Evolutionary conservation across 192 early-diverging fungal genomes (phyloP), one percentile per base, ranked within the genome.

Genomic region (Backusella parvicylindrica): DNA sequence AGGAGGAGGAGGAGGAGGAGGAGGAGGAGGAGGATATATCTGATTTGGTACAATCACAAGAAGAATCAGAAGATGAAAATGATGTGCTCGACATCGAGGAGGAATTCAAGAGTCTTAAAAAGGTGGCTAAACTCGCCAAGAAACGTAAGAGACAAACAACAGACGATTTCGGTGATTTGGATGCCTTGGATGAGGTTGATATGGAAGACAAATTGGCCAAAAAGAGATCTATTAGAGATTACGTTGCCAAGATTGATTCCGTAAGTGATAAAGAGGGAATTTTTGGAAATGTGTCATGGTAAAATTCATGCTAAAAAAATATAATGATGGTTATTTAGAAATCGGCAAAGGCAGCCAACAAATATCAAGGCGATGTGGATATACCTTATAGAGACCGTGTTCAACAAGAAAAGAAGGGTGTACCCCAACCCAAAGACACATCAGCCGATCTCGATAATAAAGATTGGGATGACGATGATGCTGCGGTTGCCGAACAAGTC

Each of bases 151-250:
- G 78, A 33, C 53, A 60, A 18, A 53, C 79, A 35, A 81, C 75
- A 65, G 84, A 84, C 37, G 93, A 95, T 77, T 90, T 95, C 83
- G 95, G 92, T 68, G 95, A 96, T 77, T 78, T 87, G 73, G 89
- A 91, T 72, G 90, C 83, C 28, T 72, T 95, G 67, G 88, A 91
- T 71, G 90, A 90, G 49, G 87, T 89, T 8, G 96, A 97, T 72
- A 74, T 89, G 47, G 90, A 94, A 73, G 96, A 97, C 73, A 96
- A 97, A 85, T 77, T 83, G 35, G 85, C 85, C 36, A 87, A 89
- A 68, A 91, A 90, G 79, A 78, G 75, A 75, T 86, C 84, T 1
- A 80, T 89, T 40, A 83, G 88, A 47, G 82, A 89, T 68, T 87
- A 92, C 84, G 87, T 90, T 60, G 78, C 90, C 8, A 84, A 89